These are phyloP conservation scores for Oryza punctata DNA, from an alignment of 176 grass and related monocot genomes.

Conservation along the genomic window DNA sequence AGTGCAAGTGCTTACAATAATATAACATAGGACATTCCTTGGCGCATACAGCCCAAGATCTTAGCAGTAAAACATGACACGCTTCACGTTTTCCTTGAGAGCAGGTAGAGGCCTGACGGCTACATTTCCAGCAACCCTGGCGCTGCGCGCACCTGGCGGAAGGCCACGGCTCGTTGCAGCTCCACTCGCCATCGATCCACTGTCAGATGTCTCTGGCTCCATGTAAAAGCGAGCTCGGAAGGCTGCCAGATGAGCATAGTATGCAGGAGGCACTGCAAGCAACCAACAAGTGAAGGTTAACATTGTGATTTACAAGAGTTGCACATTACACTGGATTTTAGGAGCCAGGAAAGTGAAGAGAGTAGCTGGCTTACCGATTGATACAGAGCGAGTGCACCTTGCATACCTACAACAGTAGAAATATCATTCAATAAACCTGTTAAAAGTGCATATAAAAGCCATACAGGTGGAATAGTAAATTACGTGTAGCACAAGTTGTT, in stretches of 20 bases:
- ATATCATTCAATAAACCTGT: slow-evolving; percentile 6
- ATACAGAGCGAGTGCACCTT: slow-evolving; percentile 86
- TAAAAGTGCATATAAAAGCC: slow-evolving; percentile 9
- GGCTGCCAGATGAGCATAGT: slow-evolving; percentile 88
- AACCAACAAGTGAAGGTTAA: background rate
- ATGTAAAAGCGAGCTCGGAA: slow-evolving; percentile 91
- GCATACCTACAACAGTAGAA: slow-evolving; percentile 62
- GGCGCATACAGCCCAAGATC: background rate
- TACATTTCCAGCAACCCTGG: slow-evolving; percentile 60
- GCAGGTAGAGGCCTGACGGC: slow-evolving; percentile 89
- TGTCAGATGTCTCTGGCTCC: slow-evolving; percentile 86
- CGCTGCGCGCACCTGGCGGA: slow-evolving; percentile 45
- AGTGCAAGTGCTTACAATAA: slow-evolving; percentile 1
- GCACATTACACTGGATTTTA: background rate
- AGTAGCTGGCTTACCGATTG: slow-evolving; percentile 62
- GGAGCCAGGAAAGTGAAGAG: background rate
- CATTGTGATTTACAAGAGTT: background rate
- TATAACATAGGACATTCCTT: slow-evolving; percentile 8
- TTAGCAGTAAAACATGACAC: slow-evolving; percentile 96
- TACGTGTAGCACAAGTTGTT: slow-evolving; percentile 99
- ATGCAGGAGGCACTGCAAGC: slow-evolving; percentile 79
- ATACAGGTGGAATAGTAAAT: slow-evolving; percentile 3
- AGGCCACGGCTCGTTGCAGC: slow-evolving; percentile 51
- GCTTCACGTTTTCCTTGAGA: slow-evolving; percentile 86
- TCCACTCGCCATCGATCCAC: slow-evolving; percentile 73